Conservation (phyloP, 2,329 filamentous ascomycete genomes). For the Penicillium sp. region DNA sequence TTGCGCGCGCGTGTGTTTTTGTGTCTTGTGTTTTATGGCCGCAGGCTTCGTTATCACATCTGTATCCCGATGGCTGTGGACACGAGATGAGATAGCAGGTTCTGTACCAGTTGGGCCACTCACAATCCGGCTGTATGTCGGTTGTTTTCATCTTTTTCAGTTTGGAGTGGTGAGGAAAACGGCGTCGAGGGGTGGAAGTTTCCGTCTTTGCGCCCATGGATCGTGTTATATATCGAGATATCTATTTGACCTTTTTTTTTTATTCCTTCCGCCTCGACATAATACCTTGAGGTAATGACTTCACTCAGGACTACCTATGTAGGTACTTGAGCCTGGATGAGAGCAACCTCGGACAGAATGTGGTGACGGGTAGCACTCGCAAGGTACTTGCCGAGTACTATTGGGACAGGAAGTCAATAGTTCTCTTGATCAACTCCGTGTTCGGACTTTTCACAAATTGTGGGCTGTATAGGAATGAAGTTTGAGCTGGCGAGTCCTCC, state of each 20-base stretch:
- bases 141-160: conserved; percentile 14
- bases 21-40: conserved; percentile 16
- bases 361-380: neutral
- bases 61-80: neutral
- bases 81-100: neutral
- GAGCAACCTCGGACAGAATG: too few relatives aligned
- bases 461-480: neutral
- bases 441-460: neutral
- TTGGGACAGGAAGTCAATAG: neutral
- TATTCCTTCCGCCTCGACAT: neutral
- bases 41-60: neutral
- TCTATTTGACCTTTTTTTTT: neutral
- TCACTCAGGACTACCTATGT: neutral
- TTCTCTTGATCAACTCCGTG: neutral
- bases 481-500: too few relatives aligned
- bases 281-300: neutral
- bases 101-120: conserved; percentile 11
- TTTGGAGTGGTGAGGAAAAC: conserved; percentile 17
- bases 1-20: conserved; percentile 21
- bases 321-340: neutral
- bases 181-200: conserved; percentile 18
- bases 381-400: neutral
- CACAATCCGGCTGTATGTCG: neutral
- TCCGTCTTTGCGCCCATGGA: conserved; percentile 10
- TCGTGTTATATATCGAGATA: conserved; percentile 22